A percentile compares a stretch with the other conserved stretches of the same genome.
These are phyloP conservation scores for Tinospora cordifolia DNA, from an alignment of 164 flowering plant species.

Conservation along the genomic window DNA sequence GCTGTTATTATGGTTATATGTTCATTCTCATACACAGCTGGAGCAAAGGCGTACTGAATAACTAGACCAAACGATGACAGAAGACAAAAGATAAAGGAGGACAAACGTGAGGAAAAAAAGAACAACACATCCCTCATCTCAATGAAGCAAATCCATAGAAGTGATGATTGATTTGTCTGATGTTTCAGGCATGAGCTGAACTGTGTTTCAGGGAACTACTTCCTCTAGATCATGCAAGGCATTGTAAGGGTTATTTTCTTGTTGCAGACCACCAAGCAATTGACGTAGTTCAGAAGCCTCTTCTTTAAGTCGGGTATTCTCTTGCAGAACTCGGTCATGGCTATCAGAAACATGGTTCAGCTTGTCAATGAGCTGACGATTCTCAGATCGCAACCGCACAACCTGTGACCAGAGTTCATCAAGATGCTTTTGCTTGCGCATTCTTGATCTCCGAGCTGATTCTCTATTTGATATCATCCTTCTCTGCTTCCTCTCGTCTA, in stretches of 20 bases:
- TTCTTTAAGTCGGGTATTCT: constrained; percentile 66
- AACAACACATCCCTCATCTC: background rate
- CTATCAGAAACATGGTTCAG: constrained; percentile 55
- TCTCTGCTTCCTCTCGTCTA: constrained; percentile 77
- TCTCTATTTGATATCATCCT: constrained; percentile 95
- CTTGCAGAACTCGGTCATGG: constrained; percentile 55
- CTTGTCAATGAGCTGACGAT: constrained; percentile 70
- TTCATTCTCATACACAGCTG: constrained; percentile 15
- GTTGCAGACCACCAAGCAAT: constrained; percentile 44
- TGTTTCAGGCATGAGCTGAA: constrained; percentile 39
- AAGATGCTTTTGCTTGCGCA: constrained; percentile 88
- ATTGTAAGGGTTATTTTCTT: constrained; percentile 34
- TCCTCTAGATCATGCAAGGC: constrained; percentile 41
- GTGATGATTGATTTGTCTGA: constrained; percentile 31
- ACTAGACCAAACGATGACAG: constrained; percentile 3
- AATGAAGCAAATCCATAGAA: constrained; percentile 34
- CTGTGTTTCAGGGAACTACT: constrained; percentile 38
- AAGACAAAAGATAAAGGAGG: constrained; percentile 8
- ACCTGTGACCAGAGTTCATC: constrained; percentile 92
- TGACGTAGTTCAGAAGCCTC: constrained; percentile 61
- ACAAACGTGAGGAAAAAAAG: background rate
- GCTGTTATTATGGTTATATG: constrained; percentile 18
- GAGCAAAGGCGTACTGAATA: constrained; percentile 11
- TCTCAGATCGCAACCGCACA: constrained; percentile 65
- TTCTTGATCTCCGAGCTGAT: constrained; percentile 86